Percentiles rank a stretch among this genome's conserved stretches.
Evolutionary conservation across 441 rosid genomes (phyloP).

Genomic region (Hypseocharis bilobata): DNA sequence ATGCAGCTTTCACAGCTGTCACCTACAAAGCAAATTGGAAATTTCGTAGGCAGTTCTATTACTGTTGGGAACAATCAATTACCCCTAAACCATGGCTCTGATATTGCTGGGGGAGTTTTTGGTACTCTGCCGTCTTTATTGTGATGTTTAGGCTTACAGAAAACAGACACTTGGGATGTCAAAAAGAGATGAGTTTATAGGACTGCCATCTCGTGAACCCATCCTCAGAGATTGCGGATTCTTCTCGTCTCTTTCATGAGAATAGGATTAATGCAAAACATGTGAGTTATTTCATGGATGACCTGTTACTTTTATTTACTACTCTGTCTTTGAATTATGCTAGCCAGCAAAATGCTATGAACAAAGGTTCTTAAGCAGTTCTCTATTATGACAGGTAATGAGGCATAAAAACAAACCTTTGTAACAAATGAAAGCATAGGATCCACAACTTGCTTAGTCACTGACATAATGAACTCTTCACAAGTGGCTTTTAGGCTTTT

Average conservation of each 20-base stretch:
- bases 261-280: not conserved
- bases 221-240: not conserved
- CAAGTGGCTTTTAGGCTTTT: conserved; percentile 86
- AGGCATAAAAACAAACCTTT: conserved; percentile 49
- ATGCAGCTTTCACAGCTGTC: conserved; percentile 74
- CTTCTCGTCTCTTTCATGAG: not conserved
- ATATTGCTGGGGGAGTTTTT: not conserved
- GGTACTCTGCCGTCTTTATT: not conserved
- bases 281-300: not conserved
- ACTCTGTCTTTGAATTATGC: not conserved
- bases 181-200: not conserved
- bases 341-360: not conserved
- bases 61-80: not conserved
- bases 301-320: conserved; percentile 1
- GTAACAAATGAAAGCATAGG: conserved; percentile 91
- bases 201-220: not conserved
- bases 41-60: conserved; percentile 1
- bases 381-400: not conserved
- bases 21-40: conserved; percentile 41
- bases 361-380: not conserved
- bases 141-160: not conserved
- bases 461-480: conserved; percentile 96
- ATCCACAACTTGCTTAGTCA: conserved; percentile 85
- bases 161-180: not conserved
- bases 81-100: not conserved